These are phyloP conservation scores for Alternaria solani DNA, from an alignment of 2,329 filamentous ascomycete species.

Conservation along the genomic window DNA sequence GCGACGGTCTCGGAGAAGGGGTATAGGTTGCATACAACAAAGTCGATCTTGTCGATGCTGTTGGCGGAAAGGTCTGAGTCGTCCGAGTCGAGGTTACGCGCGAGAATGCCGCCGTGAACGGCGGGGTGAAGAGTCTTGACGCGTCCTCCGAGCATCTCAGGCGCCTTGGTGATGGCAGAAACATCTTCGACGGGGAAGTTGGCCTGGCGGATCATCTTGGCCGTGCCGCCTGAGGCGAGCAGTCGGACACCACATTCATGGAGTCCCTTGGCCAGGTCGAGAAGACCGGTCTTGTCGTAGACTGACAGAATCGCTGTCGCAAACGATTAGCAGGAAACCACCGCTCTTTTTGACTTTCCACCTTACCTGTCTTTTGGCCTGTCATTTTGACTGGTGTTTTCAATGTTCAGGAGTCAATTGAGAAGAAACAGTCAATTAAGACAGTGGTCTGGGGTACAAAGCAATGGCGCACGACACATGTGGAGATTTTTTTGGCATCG, in stretches of 20 bases:
- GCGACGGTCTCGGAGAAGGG: slow-evolving; percentile 98
- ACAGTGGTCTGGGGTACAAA: slow-evolving; percentile 30
- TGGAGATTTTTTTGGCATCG: slow-evolving; percentile 30
- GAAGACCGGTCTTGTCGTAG: slow-evolving; percentile 88
- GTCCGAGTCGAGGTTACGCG: slow-evolving; percentile 91
- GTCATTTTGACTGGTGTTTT: slow-evolving; percentile 37
- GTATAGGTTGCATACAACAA: slow-evolving; percentile 89
- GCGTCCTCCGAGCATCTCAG: slow-evolving; percentile 92
- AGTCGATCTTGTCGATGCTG: slow-evolving; percentile 54
- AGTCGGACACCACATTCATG: slow-evolving; percentile 60
- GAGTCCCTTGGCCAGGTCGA: slow-evolving; percentile 51
- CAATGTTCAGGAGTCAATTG: slow-evolving; percentile 24
- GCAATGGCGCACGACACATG: slow-evolving; percentile 23
- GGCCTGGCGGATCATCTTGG: slow-evolving; percentile 95
- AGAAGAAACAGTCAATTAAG: slow-evolving; percentile 15
- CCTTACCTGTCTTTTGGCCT: slow-evolving; percentile 49
- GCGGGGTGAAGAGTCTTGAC: slow-evolving; percentile 98
- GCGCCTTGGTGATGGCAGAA: slow-evolving; percentile 91
- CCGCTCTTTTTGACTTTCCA: background rate
- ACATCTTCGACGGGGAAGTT: slow-evolving; percentile 98
- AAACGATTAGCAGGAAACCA: slow-evolving; percentile 12
- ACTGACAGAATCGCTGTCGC: slow-evolving; percentile 86
- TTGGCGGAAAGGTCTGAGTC: slow-evolving; percentile 82
- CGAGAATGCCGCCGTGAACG: slow-evolving; percentile 84
- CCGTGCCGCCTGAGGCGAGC: slow-evolving; percentile 92